Percentiles rank a stretch among this genome's conserved stretches.
Conservation (phyloP, 2,329 filamentous ascomycete genomes). For the Ilyonectria destructans region DNA sequence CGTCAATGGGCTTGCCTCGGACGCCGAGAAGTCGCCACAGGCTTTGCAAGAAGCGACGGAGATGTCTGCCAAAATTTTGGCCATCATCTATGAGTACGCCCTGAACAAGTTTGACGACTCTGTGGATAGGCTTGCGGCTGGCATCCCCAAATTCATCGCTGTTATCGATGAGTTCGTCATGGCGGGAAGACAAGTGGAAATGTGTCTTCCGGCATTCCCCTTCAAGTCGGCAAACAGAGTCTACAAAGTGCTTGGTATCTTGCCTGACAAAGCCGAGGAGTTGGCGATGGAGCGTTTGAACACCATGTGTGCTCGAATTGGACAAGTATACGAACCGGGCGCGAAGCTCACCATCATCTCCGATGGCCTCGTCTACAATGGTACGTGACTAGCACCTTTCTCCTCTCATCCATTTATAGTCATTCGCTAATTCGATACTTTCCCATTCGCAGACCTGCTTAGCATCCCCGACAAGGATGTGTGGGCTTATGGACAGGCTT, state of each 20-base stretch:
- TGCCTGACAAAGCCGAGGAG: conserved; percentile 54
- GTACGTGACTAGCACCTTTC: conserved; percentile 48
- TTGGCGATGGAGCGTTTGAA: conserved; percentile 48
- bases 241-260: conserved; percentile 51
- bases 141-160: conserved; percentile 43
- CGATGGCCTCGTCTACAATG: conserved; percentile 70
- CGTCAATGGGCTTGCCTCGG: neutral
- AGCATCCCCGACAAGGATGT: conserved; percentile 58
- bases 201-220: conserved; percentile 52
- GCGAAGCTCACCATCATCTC: conserved; percentile 62
- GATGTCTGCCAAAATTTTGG: conserved; percentile 38
- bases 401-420: neutral
- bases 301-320: conserved; percentile 49
- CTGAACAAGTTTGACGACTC: conserved; percentile 49
- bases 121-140: conserved; percentile 32
- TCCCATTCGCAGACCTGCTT: conserved; percentile 48
- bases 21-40: neutral
- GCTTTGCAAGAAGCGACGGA: neutral
- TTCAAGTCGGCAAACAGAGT: conserved; percentile 56
- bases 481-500: conserved; percentile 61
- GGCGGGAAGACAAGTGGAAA: conserved; percentile 35
- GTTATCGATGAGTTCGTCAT: conserved; percentile 46
- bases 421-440: neutral
- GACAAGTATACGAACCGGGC: conserved; percentile 49
- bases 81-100: conserved; percentile 48